Conservation (phyloP, 495 filamentous ascomycete species). For the Tuber umbilicatum region DNA sequence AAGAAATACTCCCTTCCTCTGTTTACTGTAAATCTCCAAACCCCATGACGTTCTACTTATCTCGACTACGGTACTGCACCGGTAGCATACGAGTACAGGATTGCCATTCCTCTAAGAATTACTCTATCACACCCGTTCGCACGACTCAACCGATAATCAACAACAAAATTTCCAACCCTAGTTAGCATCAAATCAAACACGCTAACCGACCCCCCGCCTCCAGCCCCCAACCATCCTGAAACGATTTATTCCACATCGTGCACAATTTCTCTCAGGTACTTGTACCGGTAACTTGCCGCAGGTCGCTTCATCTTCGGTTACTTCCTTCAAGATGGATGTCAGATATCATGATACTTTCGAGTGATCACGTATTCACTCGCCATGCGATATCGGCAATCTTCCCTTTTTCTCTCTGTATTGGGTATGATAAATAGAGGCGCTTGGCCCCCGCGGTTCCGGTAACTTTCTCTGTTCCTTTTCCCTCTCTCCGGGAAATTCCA, state of each 20-base stretch:
- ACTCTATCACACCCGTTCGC: not conserved
- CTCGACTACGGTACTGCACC: not conserved
- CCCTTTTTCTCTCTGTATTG: not conserved
- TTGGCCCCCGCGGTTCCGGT: too few relatives aligned
- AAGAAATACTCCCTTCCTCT: slow-evolving; percentile 10
- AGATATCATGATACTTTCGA: not conserved
- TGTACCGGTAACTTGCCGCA: not conserved
- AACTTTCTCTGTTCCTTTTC: too few relatives aligned
- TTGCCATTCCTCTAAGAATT: not conserved
- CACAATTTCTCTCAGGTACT: not conserved
- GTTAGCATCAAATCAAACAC: not conserved
- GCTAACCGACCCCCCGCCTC: not conserved
- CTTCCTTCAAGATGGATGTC: not conserved
- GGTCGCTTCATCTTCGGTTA: not conserved
- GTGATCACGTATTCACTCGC: not conserved
- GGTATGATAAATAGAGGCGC: not conserved
- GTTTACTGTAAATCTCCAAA: not conserved
- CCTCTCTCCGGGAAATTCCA: too few relatives aligned
- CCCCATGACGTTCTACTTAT: not conserved
- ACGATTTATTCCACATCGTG: not conserved
- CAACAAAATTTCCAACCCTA: not conserved
- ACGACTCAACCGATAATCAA: not conserved
- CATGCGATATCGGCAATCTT: slow-evolving; percentile 1
- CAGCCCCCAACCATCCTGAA: not conserved
- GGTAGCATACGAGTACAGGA: too few relatives aligned